Percentiles rank a stretch among this genome's conserved stretches.
phyloP scores from a whole-genome alignment of 2,329 filamentous ascomycete genomes.

The Calonectria crousiana region DNA sequence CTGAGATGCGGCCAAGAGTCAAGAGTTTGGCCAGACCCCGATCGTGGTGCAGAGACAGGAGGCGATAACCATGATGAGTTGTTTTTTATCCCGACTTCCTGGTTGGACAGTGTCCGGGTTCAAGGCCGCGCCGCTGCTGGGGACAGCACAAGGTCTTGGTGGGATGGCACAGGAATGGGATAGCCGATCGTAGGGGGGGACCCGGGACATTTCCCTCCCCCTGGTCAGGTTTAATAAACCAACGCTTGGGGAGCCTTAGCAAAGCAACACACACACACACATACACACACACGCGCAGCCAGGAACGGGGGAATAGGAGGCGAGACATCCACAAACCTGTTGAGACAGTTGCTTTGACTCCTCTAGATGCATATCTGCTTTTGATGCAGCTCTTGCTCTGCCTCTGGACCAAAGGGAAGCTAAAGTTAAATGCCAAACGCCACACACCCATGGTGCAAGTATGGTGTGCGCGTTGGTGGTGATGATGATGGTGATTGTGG shows the following conservation, averaged over 20 bases:
- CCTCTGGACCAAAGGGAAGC: neutral
- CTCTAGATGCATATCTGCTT: neutral
- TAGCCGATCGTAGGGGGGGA: slow-evolving; percentile 20
- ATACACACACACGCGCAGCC: neutral
- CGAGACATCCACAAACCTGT: neutral
- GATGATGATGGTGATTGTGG: neutral
- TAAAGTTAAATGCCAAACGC: neutral
- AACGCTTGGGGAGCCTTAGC: neutral
- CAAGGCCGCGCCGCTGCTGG: slow-evolving; percentile 4
- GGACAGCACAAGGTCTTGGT: neutral
- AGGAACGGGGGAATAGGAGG: neutral
- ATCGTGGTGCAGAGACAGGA: neutral
- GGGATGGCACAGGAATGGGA: slow-evolving; percentile 15
- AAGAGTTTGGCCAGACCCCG: neutral
- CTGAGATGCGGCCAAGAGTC: neutral
- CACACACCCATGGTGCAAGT: neutral
- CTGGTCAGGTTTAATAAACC: slow-evolving; percentile 11
- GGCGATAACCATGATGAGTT: slow-evolving; percentile 19
- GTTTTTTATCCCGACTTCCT: slow-evolving; percentile 36
- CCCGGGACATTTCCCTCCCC: slow-evolving; percentile 5
- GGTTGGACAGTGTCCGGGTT: slow-evolving; percentile 34
- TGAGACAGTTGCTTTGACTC: slow-evolving; percentile 2
- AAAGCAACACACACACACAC: neutral
- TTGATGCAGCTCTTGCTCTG: neutral
- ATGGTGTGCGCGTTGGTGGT: neutral